Conservation (phyloP, 2,329 filamentous ascomycete genomes). For the Cladosporium sphaerospermum region DNA sequence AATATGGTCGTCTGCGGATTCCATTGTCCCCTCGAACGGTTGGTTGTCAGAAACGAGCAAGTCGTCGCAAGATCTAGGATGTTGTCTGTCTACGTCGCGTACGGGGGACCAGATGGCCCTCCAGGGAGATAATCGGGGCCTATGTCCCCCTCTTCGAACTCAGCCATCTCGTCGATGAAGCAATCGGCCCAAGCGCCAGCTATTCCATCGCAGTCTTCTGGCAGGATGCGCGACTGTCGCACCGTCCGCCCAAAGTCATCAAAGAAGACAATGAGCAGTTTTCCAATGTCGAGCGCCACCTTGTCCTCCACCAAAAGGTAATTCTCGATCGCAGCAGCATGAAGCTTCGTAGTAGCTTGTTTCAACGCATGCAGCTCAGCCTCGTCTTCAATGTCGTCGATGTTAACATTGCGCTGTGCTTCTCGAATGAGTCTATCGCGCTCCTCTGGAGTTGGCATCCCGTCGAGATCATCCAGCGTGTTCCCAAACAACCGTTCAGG, state of each 20-base stretch:
- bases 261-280: conserved; percentile 2
- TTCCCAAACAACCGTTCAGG: too few species aligned
- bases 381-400: too few species aligned
- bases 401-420: too few species aligned
- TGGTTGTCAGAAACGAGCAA: background rate
- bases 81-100: background rate
- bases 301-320: too few species aligned
- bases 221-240: background rate
- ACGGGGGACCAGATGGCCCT: background rate
- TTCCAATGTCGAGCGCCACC: too few species aligned
- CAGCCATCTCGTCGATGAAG: background rate
- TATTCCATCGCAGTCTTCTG: background rate
- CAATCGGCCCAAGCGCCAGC: background rate
- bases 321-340: too few species aligned
- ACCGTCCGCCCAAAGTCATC: conserved; percentile 2
- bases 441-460: too few species aligned
- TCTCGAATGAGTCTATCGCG: too few species aligned
- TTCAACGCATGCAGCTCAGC: too few species aligned
- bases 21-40: background rate
- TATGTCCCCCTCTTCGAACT: background rate
- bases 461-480: too few species aligned
- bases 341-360: too few species aligned
- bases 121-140: background rate
- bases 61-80: background rate
- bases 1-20: too few species aligned